These are phyloP conservation scores for Candida morakotiae DNA, from an alignment of 805 yeast species.

Conservation along the genomic window DNA sequence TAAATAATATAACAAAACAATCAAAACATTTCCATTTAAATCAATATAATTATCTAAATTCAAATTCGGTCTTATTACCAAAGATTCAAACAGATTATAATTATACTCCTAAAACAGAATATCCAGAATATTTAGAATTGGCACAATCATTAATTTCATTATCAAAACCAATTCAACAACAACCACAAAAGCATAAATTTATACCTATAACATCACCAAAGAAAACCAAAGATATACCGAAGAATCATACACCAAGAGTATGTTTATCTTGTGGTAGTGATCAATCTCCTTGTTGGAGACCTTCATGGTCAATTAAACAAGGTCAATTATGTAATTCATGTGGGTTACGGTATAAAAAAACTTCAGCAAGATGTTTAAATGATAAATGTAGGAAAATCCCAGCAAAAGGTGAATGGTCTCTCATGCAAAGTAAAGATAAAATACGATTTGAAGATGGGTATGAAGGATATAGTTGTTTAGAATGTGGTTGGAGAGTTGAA, in stretches of 20 bases:
- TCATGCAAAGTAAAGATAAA: constrained; percentile 73
- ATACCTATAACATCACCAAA: constrained; percentile 43
- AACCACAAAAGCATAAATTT: constrained; percentile 20
- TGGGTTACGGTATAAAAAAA: constrained; percentile 90
- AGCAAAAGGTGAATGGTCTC: constrained; percentile 91
- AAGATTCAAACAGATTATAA: constrained; percentile 11
- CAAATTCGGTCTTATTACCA: constrained; percentile 14
- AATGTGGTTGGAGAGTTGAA: constrained; percentile 41
- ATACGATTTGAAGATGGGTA: constrained; percentile 33
- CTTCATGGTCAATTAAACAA: constrained; percentile 85
- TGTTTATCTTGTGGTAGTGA: constrained; percentile 90
- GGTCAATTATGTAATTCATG: constrained; percentile 98
- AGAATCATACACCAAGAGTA: constrained; percentile 39
- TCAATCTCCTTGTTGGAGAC: constrained; percentile 98
- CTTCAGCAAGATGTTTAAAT: constrained; percentile 85
- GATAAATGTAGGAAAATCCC: constrained; percentile 80
- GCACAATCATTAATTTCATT: constrained; percentile 40
- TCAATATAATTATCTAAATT: constrained; percentile 26
- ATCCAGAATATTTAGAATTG: constrained; percentile 46
- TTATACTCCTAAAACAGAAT: constrained; percentile 30
- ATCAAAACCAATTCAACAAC: constrained; percentile 15
- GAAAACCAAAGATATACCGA: constrained; percentile 27
- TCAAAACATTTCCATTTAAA: constrained; percentile 22
- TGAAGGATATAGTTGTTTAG: constrained; percentile 38
- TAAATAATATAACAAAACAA: constrained; percentile 28